These are phyloP conservation scores for Starmera amethionina DNA, from an alignment of 805 yeast genomes.

Conservation along the genomic window DNA sequence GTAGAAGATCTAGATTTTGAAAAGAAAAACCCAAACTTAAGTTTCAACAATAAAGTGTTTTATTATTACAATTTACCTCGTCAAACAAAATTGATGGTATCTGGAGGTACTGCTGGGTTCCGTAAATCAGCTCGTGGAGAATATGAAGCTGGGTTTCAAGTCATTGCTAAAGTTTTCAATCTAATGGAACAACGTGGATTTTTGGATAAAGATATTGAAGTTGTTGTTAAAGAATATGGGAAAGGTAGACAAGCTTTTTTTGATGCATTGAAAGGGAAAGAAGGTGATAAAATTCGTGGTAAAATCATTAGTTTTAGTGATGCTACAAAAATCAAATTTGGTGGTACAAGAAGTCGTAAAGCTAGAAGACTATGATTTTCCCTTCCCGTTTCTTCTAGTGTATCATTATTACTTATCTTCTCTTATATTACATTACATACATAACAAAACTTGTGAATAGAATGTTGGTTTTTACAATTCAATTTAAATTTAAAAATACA, in stretches of 20 bases:
- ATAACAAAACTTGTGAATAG: too few species aligned
- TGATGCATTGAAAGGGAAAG: constrained; percentile 80
- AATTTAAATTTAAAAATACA: too few species aligned
- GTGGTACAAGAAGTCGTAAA: constrained; percentile 85
- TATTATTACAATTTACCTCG: constrained; percentile 76
- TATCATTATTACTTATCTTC: background rate
- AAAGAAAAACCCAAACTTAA: constrained; percentile 41
- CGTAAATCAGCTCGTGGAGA: constrained; percentile 85
- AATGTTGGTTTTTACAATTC: too few species aligned
- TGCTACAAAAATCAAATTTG: constrained; percentile 75
- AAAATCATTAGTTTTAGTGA: constrained; percentile 66
- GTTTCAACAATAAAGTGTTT: constrained; percentile 62
- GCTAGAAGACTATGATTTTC: constrained; percentile 53
- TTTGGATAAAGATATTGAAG: constrained; percentile 56
- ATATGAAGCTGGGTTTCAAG: constrained; percentile 88
- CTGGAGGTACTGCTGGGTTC: constrained; percentile 86
- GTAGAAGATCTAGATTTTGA: constrained; percentile 53
- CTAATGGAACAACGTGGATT: constrained; percentile 54
- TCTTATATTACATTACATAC: too few species aligned
- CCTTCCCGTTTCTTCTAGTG: too few species aligned
- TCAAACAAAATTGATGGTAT: constrained; percentile 53
- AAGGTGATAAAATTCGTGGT: constrained; percentile 64
- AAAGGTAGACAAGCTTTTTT: constrained; percentile 84
- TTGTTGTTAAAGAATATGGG: constrained; percentile 75
- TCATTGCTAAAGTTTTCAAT: constrained; percentile 63